phyloP scores from a whole-genome alignment of 1,139 yeast species.

The Geotrichum klebahnii region DNA sequence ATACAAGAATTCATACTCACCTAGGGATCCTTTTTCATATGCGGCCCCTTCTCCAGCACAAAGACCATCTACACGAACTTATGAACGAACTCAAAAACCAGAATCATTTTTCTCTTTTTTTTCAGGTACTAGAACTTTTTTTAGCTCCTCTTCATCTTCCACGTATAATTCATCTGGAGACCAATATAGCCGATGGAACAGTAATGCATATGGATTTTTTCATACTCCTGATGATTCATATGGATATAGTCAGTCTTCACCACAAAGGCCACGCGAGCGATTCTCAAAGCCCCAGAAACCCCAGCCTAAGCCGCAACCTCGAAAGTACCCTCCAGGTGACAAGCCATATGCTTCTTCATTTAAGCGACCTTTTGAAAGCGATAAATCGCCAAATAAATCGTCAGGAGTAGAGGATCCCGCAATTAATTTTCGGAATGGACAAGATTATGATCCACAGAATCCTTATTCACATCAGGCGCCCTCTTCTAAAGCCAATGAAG shows the following conservation, averaged over 20 bases:
- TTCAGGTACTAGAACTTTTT: background rate
- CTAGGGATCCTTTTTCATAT: background rate
- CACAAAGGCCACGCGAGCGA: background rate
- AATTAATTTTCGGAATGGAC: too few relatives aligned
- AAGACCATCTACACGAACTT: background rate
- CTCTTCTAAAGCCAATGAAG: background rate
- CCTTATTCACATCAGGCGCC: background rate
- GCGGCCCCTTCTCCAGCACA: background rate
- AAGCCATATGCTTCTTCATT: conserved; percentile 4
- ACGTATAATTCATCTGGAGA: too few relatives aligned
- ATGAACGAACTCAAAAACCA: background rate
- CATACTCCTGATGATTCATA: background rate
- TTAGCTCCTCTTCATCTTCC: background rate
- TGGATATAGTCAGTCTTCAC: background rate
- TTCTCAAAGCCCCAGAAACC: background rate
- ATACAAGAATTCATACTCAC: background rate
- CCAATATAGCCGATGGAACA: background rate
- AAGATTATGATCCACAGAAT: too few relatives aligned
- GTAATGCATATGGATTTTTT: background rate
- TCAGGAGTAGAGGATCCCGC: background rate
- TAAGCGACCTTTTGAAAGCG: background rate
- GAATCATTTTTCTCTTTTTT: background rate
- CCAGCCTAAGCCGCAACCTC: background rate
- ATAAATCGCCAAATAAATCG: background rate
- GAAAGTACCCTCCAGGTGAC: background rate